These are phyloP conservation scores for Colletotrichum godetiae DNA, from an alignment of 2,329 filamentous ascomycete genomes.

Conservation along the genomic window DNA sequence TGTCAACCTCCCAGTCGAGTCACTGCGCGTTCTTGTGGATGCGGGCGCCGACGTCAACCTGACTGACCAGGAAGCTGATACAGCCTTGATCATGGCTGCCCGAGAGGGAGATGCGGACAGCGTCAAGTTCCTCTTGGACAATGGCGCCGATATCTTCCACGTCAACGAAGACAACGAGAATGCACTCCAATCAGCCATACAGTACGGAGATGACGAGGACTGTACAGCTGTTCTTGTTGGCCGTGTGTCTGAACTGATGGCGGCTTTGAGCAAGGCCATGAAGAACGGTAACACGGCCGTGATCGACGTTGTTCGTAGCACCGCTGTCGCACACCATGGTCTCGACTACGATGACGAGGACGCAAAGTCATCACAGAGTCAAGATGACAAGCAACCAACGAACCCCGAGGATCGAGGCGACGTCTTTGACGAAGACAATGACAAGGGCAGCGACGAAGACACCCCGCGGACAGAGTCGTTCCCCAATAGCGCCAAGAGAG, in stretches of 20 bases:
- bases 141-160: conserved; percentile 49
- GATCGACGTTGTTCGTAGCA: conserved; percentile 42
- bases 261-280: conserved; percentile 43
- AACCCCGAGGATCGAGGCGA: background rate
- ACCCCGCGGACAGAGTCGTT: conserved; percentile 12
- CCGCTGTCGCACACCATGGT: conserved; percentile 42
- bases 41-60: conserved; percentile 52
- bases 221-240: conserved; percentile 45
- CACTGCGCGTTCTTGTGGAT: conserved; percentile 46
- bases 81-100: conserved; percentile 51
- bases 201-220: conserved; percentile 40
- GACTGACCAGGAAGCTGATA: conserved; percentile 47
- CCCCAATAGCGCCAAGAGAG: background rate
- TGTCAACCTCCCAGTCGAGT: conserved; percentile 44
- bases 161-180: conserved; percentile 43
- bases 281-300: conserved; percentile 43
- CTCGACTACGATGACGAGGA: conserved; percentile 43
- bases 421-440: background rate
- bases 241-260: conserved; percentile 44
- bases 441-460: background rate
- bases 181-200: conserved; percentile 44
- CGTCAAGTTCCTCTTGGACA: conserved; percentile 47
- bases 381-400: conserved; percentile 4
- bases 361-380: conserved; percentile 15
- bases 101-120: conserved; percentile 45